These are phyloP conservation scores for Termitomyces sp. DNA, from an alignment of 768 basidiomycete genomes.

Conservation along the genomic window DNA sequence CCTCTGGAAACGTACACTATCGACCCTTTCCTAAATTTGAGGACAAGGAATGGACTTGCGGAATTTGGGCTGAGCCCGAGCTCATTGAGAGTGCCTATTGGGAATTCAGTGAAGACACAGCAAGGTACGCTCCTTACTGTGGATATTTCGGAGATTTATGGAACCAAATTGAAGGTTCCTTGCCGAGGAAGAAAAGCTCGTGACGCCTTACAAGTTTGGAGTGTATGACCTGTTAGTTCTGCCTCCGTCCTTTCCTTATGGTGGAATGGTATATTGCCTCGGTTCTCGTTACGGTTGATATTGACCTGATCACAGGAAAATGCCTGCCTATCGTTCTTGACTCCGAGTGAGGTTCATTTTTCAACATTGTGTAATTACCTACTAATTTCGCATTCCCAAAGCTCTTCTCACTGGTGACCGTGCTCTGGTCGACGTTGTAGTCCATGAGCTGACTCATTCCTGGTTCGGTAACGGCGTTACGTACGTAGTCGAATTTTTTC, in stretches of 20 bases:
- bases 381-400: slow-evolving; percentile 16
- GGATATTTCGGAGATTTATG: too few species aligned
- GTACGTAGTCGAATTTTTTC: slow-evolving; percentile 27
- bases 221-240: slow-evolving; percentile 89
- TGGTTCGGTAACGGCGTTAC: slow-evolving; percentile 94
- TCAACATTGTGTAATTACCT: not conserved
- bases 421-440: slow-evolving; percentile 82
- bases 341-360: slow-evolving; percentile 58
- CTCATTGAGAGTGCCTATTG: slow-evolving; percentile 72
- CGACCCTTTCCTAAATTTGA: slow-evolving; percentile 53
- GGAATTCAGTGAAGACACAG: slow-evolving; percentile 89
- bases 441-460: slow-evolving; percentile 83
- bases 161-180: too few species aligned
- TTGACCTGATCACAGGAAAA: slow-evolving; percentile 60
- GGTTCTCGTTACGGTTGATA: not conserved
- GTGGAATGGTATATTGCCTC: slow-evolving; percentile 59
- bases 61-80: slow-evolving; percentile 91
- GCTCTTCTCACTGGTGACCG: slow-evolving; percentile 87
- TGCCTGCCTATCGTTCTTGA: slow-evolving; percentile 82
- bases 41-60: slow-evolving; percentile 75
- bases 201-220: slow-evolving; percentile 76
- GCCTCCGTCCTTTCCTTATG: slow-evolving; percentile 91
- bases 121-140: slow-evolving; percentile 40
- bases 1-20: slow-evolving; percentile 79
- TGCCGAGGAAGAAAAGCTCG: slow-evolving; percentile 68